Conservation (phyloP, 2,329 filamentous ascomycete genomes). For the Hymenoscyphus scutula region DNA sequence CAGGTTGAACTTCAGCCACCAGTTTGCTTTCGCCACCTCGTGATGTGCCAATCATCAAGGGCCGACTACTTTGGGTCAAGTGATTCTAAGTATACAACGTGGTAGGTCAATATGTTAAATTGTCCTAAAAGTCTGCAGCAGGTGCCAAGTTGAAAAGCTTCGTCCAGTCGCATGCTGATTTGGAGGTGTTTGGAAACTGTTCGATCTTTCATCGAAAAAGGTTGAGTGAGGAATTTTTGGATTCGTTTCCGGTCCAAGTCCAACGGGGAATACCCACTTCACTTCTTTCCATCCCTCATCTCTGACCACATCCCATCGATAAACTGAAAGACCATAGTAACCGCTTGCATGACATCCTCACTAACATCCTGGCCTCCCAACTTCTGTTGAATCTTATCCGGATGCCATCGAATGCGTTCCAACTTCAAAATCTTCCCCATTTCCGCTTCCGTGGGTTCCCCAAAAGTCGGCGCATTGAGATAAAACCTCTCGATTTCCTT, state of each 20-base stretch:
- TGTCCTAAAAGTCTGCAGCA: too few species aligned
- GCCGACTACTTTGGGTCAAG: too few species aligned
- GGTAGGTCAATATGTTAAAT: too few species aligned
- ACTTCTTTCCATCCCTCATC: conserved; percentile 23
- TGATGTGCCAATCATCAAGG: neutral
- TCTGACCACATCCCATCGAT: conserved; percentile 80
- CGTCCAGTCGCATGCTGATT: too few species aligned
- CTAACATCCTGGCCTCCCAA: conserved; percentile 71
- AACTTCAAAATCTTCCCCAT: conserved; percentile 62
- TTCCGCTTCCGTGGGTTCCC: conserved; percentile 36
- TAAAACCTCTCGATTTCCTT: conserved; percentile 63
- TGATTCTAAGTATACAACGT: too few species aligned
- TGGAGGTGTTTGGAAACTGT: too few species aligned
- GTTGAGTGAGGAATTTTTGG: too few species aligned
- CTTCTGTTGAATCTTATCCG: conserved; percentile 93
- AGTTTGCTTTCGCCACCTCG: neutral
- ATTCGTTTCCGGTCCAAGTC: neutral
- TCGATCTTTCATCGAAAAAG: too few species aligned
- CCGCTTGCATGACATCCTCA: conserved; percentile 67
- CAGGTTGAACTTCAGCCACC: neutral
- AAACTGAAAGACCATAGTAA: conserved; percentile 90
- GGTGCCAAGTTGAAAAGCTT: too few species aligned
- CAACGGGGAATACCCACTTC: conserved; percentile 8
- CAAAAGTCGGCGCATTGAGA: conserved; percentile 45
- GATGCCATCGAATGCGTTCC: conserved; percentile 93